Percentiles rank a stretch among this genome's conserved stretches.
These are phyloP conservation scores for Achlya hypogyna DNA, from an alignment of 352 stramenopile species.

Conservation along the genomic window DNA sequence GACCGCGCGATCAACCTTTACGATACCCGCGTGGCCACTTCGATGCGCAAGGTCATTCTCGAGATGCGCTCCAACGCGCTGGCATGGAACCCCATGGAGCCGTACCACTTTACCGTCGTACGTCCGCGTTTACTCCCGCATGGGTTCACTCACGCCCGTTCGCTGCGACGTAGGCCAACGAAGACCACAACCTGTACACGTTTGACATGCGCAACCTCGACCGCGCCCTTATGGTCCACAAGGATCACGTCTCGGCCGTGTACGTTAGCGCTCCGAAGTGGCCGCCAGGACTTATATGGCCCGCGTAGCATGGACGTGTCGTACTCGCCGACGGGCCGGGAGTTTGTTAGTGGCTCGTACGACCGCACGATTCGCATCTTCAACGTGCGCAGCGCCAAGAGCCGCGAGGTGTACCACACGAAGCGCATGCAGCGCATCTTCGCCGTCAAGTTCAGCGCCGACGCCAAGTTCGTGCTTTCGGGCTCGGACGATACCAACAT, in stretches of 20 bases:
- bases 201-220: slow-evolving; percentile 99
- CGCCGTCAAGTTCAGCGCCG: slow-evolving; percentile 79
- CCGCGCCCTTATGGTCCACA: slow-evolving; percentile 92
- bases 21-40: slow-evolving; percentile 84
- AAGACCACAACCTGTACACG: slow-evolving; percentile 99
- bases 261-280: slow-evolving; percentile 31
- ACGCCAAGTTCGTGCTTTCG: slow-evolving; percentile 94
- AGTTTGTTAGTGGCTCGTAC: slow-evolving; percentile 98
- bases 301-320: slow-evolving; percentile 88
- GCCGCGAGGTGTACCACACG: slow-evolving; percentile 94
- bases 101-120: slow-evolving; percentile 97
- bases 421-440: slow-evolving; percentile 98
- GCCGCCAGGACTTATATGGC: not conserved
- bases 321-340: slow-evolving; percentile 95
- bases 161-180: slow-evolving; percentile 76
- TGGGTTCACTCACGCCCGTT: not conserved
- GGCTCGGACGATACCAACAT: slow-evolving; percentile 99
- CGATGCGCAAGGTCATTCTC: slow-evolving; percentile 95
- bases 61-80: slow-evolving; percentile 96
- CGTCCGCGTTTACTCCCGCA: slow-evolving; percentile 19
- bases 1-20: slow-evolving; percentile 92
- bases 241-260: slow-evolving; percentile 97
- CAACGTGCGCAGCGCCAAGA: slow-evolving; percentile 71
- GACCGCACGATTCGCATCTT: slow-evolving; percentile 99
- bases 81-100: slow-evolving; percentile 99